phyloP scores from a whole-genome alignment of 129 eudicot species.

The Tanacetum coccineum region DNA sequence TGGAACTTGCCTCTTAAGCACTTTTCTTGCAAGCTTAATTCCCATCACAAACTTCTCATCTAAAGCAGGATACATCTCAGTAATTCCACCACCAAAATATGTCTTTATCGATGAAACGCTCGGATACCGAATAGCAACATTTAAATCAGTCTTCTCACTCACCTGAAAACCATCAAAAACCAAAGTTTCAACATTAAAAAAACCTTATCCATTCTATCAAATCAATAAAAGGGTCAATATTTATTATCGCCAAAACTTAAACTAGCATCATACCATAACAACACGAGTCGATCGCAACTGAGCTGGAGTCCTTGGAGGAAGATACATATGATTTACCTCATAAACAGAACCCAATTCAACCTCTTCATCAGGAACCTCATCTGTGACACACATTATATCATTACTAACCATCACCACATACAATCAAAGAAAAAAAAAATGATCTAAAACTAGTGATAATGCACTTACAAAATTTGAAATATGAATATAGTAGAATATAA shows the following conservation, averaged over 20 bases:
- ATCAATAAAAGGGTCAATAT: not conserved
- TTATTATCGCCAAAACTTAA: not conserved
- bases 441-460: constrained; percentile 12
- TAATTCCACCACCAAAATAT: constrained; percentile 47
- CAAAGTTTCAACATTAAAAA: not conserved
- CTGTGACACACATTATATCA: constrained; percentile 23
- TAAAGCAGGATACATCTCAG: constrained; percentile 61
- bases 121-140: constrained; percentile 66
- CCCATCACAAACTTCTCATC: constrained; percentile 92
- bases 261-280: constrained; percentile 55
- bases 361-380: constrained; percentile 25
- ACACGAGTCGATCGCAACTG: constrained; percentile 65
- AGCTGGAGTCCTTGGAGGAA: constrained; percentile 62
- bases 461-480: not conserved
- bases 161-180: constrained; percentile 48
- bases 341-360: constrained; percentile 61
- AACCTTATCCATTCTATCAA: constrained; percentile 1
- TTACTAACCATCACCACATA: constrained; percentile 21
- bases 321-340: constrained; percentile 64
- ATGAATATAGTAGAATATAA: not conserved
- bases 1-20: constrained; percentile 60
- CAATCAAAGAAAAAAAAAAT: not conserved
- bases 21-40: constrained; percentile 53
- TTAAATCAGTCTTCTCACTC: constrained; percentile 67
- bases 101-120: constrained; percentile 54